A percentile compares a stretch with the other conserved stretches of the same genome.
Conservation (phyloP, 805 yeast genomes). For the Blastobotrys chiropterorum region DNA sequence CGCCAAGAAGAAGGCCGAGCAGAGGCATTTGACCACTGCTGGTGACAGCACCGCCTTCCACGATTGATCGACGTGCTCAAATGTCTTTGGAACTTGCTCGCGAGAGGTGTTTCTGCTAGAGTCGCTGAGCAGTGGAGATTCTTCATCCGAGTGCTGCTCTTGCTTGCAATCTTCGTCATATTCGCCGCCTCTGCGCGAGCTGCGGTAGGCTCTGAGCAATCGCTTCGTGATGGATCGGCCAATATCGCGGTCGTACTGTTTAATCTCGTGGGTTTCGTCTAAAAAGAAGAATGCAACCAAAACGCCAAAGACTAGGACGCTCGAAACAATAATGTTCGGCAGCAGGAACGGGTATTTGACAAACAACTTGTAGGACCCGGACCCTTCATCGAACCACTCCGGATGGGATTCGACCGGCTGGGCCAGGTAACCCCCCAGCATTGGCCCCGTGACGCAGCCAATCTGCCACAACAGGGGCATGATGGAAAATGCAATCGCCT, state of each 20-base stretch:
- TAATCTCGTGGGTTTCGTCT: conserved; percentile 46
- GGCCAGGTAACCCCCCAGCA: conserved; percentile 50
- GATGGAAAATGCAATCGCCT: conserved; percentile 56
- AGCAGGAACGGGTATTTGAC: conserved; percentile 44
- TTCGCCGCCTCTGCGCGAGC: neutral
- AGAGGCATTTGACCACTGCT: conserved; percentile 13
- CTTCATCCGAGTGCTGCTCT: conserved; percentile 1
- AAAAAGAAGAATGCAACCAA: conserved; percentile 40
- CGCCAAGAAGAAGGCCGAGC: conserved; percentile 27
- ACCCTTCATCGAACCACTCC: conserved; percentile 18
- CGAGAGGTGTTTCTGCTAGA: neutral
- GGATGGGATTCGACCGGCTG: conserved; percentile 35
- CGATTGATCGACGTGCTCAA: conserved; percentile 21
- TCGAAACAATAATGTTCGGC: conserved; percentile 45
- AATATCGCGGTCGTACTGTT: conserved; percentile 36
- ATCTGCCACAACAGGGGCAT: conserved; percentile 57
- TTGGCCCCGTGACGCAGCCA: conserved; percentile 57
- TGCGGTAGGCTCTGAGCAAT: neutral
- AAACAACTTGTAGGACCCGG: conserved; percentile 16
- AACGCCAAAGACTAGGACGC: conserved; percentile 33
- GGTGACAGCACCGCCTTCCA: conserved; percentile 20
- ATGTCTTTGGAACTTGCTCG: neutral
- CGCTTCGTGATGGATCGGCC: conserved; percentile 29
- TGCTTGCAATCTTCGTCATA: neutral
- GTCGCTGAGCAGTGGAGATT: conserved; percentile 2